These are phyloP conservation scores for Cutaneotrichosporon cutaneum DNA, from an alignment of 1,284 basidiomycete species.

Conservation along the genomic window DNA sequence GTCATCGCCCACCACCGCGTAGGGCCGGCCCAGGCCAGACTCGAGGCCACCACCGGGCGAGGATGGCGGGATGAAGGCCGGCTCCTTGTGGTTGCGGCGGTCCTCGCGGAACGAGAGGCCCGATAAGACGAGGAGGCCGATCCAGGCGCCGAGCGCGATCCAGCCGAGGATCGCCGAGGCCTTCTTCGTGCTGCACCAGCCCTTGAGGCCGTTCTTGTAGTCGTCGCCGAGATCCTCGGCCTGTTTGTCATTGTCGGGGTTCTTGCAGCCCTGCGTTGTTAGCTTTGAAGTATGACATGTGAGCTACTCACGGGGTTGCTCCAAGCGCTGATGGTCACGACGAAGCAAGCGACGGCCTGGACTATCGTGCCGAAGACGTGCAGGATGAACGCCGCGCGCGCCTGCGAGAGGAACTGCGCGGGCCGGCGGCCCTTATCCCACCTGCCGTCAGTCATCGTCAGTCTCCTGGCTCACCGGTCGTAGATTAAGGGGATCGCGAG, in stretches of 20 bases:
- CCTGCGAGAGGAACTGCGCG: constrained; percentile 73
- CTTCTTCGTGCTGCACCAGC: constrained; percentile 87
- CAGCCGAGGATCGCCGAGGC: constrained; percentile 83
- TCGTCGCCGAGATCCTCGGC: constrained; percentile 63
- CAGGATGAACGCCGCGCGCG: constrained; percentile 76
- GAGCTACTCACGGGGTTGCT: constrained; percentile 25
- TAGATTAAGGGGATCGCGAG: constrained; percentile 75
- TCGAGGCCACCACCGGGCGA: constrained; percentile 11
- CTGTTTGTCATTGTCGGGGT: constrained; percentile 61
- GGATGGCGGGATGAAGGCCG: constrained; percentile 38
- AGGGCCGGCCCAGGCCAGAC: constrained; percentile 20
- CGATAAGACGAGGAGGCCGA: constrained; percentile 36
- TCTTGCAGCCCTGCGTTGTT: constrained; percentile 69
- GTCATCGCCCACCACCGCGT: constrained; percentile 34
- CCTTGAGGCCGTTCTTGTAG: constrained; percentile 66
- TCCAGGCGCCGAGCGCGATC: constrained; percentile 49
- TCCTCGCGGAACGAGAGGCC: constrained; percentile 41
- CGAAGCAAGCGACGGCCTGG: constrained; percentile 69
- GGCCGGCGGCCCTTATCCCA: constrained; percentile 70
- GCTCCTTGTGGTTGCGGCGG: constrained; percentile 33
- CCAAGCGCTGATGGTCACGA: constrained; percentile 41
- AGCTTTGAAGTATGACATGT: constrained; percentile 25
- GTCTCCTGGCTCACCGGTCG: constrained; percentile 61
- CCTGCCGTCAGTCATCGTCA: constrained; percentile 21
- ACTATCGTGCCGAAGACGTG: constrained; percentile 64